Conservation (phyloP, 805 yeast species). For the Scheffersomyces ergatensis region DNA sequence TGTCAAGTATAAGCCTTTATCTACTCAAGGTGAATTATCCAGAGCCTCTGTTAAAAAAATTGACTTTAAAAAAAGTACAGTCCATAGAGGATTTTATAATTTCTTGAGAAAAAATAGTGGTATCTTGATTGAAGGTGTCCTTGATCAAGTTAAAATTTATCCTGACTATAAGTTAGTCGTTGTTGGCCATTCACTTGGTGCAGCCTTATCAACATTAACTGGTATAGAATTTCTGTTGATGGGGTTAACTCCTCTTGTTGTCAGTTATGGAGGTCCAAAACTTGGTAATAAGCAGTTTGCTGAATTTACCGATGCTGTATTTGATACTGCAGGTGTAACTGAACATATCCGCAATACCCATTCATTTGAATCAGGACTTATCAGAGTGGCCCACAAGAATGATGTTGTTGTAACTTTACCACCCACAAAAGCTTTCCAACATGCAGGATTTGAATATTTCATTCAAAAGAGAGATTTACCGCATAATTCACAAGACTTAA, state of each 20-base stretch:
- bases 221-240: constrained; percentile 59
- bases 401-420: constrained; percentile 65
- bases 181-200: constrained; percentile 78
- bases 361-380: constrained; percentile 36
- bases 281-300: constrained; percentile 55
- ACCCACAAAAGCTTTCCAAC: constrained; percentile 41
- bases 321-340: constrained; percentile 33
- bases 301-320: constrained; percentile 50
- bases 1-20: constrained; percentile 46
- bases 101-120: constrained; percentile 43
- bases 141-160: constrained; percentile 27
- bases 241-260: constrained; percentile 53
- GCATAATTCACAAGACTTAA: constrained; percentile 21
- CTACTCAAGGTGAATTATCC: constrained; percentile 8
- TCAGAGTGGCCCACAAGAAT: constrained; percentile 55
- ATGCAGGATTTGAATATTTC: constrained; percentile 51
- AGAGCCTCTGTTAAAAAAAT: constrained; percentile 7
- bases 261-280: constrained; percentile 65
- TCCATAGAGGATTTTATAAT: constrained; percentile 64
- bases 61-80: constrained; percentile 50
- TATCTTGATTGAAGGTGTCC: constrained; percentile 34
- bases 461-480: constrained; percentile 41
- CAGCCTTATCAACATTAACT: constrained; percentile 61
- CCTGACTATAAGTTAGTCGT: constrained; percentile 52
- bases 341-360: constrained; percentile 16